Percentiles rank a stretch among this genome's conserved stretches.
Conservation (phyloP, 2,329 filamentous ascomycete genomes). For the Xylariaceae sp. region DNA sequence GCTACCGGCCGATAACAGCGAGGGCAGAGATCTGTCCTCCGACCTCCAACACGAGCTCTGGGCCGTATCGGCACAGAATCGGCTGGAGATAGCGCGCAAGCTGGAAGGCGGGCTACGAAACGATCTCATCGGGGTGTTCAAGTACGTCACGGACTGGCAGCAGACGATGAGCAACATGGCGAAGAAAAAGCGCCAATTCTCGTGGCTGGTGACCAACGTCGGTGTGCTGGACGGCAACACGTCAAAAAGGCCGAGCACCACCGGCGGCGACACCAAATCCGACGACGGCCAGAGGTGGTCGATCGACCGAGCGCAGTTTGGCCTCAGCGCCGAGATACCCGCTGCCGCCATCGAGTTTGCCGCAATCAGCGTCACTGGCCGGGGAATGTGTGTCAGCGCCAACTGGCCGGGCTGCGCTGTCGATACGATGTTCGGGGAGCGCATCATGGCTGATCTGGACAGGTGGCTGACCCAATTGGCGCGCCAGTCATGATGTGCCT, state of each 20-base stretch:
- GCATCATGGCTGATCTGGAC: constrained; percentile 25
- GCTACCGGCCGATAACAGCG: neutral
- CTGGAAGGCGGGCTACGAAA: constrained; percentile 35
- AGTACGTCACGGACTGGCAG: constrained; percentile 41
- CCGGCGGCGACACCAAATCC: neutral
- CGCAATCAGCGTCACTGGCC: no score
- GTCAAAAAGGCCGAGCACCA: neutral
- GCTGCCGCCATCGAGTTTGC: no score
- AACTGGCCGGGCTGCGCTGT: constrained; percentile 32
- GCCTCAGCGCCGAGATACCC: no score
- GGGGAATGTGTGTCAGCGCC: constrained; percentile 22
- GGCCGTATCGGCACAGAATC: constrained; percentile 30
- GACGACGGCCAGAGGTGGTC: constrained; percentile 17
- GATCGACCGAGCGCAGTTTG: constrained; percentile 24
- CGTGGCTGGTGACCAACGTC: constrained; percentile 42
- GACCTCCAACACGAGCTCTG: constrained; percentile 18
- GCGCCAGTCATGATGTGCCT: no score
- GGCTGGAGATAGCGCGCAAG: constrained; percentile 35
- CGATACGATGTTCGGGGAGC: constrained; percentile 21
- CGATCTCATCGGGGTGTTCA: constrained; percentile 38
- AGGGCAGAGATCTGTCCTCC: constrained; percentile 1
- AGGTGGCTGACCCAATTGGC: constrained; percentile 18
- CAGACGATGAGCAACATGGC: constrained; percentile 32
- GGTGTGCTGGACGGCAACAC: constrained; percentile 36
- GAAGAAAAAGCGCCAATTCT: constrained; percentile 34